A percentile compares a stretch with the other conserved stretches of the same genome.
These are phyloP conservation scores for Beauveria varroae DNA, from an alignment of 2,329 filamentous ascomycete species.

Conservation along the genomic window DNA sequence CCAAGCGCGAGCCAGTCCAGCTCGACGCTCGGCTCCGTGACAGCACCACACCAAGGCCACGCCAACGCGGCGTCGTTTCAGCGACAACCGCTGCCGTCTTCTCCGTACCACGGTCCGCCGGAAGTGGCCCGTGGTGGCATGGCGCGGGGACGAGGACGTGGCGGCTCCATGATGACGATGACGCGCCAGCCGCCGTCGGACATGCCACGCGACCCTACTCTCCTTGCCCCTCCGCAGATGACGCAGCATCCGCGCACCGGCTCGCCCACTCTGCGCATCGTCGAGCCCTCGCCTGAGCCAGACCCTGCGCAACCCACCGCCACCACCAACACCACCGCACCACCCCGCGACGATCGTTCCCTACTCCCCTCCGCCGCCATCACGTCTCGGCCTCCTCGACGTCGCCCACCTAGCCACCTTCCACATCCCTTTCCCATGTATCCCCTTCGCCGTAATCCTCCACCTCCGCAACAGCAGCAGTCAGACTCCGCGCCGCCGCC, in stretches of 20 bases:
- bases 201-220: constrained; percentile 17
- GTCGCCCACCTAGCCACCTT: constrained; percentile 8
- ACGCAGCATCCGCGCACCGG: constrained; percentile 10
- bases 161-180: neutral
- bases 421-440: constrained; percentile 11
- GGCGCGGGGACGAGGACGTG: neutral
- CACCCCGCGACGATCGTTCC: constrained; percentile 15
- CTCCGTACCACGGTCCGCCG: neutral
- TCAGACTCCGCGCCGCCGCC: too few relatives aligned
- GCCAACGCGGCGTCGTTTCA: constrained; percentile 5
- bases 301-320: constrained; percentile 18
- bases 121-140: neutral
- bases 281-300: constrained; percentile 27
- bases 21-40: constrained; percentile 26
- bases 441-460: neutral
- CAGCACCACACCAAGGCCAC: neutral
- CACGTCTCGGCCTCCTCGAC: neutral
- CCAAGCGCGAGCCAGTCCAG: constrained; percentile 31
- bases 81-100: constrained; percentile 8
- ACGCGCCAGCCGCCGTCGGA: constrained; percentile 1
- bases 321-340: neutral
- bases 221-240: neutral
- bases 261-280: constrained; percentile 30
- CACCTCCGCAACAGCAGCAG: neutral
- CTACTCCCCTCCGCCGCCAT: constrained; percentile 11